Conservation (phyloP, 2,329 filamentous ascomycete species). For the Paracoccidioides brasiliensis region DNA sequence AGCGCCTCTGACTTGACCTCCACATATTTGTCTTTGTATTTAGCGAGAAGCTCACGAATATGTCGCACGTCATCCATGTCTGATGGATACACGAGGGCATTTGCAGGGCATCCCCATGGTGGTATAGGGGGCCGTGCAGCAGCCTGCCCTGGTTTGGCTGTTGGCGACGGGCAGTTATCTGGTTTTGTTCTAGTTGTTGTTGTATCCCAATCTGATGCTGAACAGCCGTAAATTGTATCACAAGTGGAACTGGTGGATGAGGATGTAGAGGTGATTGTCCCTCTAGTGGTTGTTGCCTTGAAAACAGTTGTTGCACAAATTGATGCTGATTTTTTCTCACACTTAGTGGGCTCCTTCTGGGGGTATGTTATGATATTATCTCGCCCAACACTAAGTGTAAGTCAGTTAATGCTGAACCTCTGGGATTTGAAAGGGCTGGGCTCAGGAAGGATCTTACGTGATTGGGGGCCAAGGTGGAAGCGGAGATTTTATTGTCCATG, state of each 20-base stretch:
- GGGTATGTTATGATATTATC: slow-evolving; percentile 3
- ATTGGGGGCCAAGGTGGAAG: neutral
- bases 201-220: neutral
- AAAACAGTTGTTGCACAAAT: neutral
- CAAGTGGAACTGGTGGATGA: neutral
- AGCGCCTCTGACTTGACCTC: neutral
- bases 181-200: neutral
- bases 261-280: neutral
- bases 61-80: neutral
- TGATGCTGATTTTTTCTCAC: neutral
- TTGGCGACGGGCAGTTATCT: neutral
- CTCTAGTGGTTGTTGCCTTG: neutral
- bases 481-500: neutral
- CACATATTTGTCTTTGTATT: neutral
- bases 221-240: neutral
- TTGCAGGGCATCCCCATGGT: neutral
- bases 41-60: neutral
- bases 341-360: neutral
- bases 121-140: neutral
- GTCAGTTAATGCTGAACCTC: neutral
- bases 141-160: neutral
- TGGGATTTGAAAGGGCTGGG: neutral
- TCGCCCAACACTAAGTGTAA: neutral
- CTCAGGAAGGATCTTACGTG: neutral
- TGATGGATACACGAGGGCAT: neutral